phyloP scores from a whole-genome alignment of 139 green algal genomes.

The Coelastrella sp. region DNA sequence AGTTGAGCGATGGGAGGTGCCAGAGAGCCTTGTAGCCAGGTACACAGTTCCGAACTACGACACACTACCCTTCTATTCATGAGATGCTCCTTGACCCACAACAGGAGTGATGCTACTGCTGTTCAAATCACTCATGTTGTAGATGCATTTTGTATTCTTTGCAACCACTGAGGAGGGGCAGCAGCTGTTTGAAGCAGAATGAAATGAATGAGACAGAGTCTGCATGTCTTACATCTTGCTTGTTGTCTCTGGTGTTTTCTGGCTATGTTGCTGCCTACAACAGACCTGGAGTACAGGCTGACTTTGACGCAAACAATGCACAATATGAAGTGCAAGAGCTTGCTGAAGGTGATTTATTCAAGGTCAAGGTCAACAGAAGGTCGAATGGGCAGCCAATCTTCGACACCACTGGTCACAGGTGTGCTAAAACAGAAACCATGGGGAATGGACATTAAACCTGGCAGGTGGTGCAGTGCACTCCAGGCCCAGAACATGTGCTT shows the following conservation, averaged over 20 bases:
- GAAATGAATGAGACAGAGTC: not conserved
- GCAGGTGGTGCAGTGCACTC: not conserved
- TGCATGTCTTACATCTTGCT: not conserved
- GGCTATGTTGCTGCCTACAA: not conserved
- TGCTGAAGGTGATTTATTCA: not conserved
- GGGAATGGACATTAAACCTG: not conserved
- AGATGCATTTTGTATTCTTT: no score
- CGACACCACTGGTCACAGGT: slow-evolving; percentile 38
- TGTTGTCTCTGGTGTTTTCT: not conserved
- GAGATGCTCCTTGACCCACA: no score
- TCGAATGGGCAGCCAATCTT: not conserved
- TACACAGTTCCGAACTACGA: not conserved
- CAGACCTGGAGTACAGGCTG: not conserved
- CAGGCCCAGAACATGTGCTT: not conserved
- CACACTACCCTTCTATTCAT: not conserved
- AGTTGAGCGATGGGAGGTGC: slow-evolving; percentile 25
- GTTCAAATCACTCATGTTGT: no score
- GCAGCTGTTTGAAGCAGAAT: not conserved
- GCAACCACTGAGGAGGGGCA: no score
- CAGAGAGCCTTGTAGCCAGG: slow-evolving; percentile 32
- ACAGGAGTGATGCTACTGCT: no score
- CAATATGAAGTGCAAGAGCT: not conserved
- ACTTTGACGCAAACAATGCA: not conserved
- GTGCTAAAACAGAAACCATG: not conserved
- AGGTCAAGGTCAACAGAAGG: slow-evolving; percentile 9